Evolutionary conservation across 2,329 filamentous ascomycete genomes (phyloP), one percentile per base, ranked within the genome.

Genomic region (Fusarium miscanthi): DNA sequence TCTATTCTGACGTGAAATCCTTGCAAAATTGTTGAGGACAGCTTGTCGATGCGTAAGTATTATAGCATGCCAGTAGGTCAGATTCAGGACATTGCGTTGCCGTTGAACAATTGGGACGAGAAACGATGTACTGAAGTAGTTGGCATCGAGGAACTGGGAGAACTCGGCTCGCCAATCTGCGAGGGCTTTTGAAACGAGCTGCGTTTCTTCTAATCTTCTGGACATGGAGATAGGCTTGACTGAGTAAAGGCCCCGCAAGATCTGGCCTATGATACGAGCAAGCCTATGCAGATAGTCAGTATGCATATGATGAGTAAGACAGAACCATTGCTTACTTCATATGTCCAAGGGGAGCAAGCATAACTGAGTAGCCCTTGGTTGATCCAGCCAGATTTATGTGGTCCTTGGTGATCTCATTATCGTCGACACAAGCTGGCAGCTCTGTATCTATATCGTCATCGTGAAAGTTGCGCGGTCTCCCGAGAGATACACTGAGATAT

Each of bases 31-130:
- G 14, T 79, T 82, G 1, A 82, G 61, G 1, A 85, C 73, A 17
- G 81, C 81, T 8, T 81, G 83, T 0, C 84, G 76, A 48, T 84
- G 78, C 0, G 80, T 81, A 6, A 85, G 79, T 9, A 85, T 82
- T 17, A 81, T 77, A 4, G 83, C 80, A 56, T 85, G 84, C 81
- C 82, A 84, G 51, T 82, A 85, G 3, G 83, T 80, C 7, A 85
- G 64, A 43, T 83, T 84, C 3, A 85, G 70, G 1, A 84, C 81
- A 30, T 84, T 82, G 0, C 81, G 78, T 58, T 85, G 83, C 0
- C 84, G 78, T 54, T 82, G 82, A 46, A 82, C 84, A 10, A 84
- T 82, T 3, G 82, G 81, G 6, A 81, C 75, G 4, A 84, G 74
- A 5, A 82, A 74, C 0, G 80, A 71, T 4, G 76, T 72, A 41